Percentiles rank a stretch among this genome's conserved stretches.
Evolutionary conservation across 2,329 filamentous ascomycete species (phyloP).

Genomic region (Monosporascus sp.): DNA sequence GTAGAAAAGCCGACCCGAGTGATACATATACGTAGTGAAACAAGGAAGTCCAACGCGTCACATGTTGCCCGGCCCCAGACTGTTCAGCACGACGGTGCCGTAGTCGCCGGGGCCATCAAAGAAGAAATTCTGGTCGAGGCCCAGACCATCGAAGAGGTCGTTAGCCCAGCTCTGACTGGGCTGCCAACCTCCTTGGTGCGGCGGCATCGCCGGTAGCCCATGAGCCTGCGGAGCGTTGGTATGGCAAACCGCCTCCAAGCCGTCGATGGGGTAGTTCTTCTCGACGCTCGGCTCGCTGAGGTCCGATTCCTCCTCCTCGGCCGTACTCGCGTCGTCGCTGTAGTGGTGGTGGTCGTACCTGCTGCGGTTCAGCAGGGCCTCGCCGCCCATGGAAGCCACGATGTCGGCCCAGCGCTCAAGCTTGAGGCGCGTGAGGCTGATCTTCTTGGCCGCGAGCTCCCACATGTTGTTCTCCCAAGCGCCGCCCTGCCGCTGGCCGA

Average conservation of each 20-base stretch:
- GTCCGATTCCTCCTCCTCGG: slow-evolving; percentile 1
- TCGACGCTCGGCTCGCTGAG: slow-evolving; percentile 1
- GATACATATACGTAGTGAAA: neutral
- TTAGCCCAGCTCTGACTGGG: slow-evolving; percentile 14
- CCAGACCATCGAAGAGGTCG: slow-evolving; percentile 21
- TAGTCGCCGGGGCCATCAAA: slow-evolving; percentile 19
- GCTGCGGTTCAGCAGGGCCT: slow-evolving; percentile 14
- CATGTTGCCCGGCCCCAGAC: slow-evolving; percentile 4
- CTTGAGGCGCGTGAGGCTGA: slow-evolving; percentile 40
- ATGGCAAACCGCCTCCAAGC: slow-evolving; percentile 1
- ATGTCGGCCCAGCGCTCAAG: slow-evolving; percentile 42
- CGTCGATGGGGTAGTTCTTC: slow-evolving; percentile 6
- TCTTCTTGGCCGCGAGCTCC: slow-evolving; percentile 42
- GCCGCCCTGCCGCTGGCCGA: slow-evolving; percentile 21
- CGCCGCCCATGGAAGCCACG: slow-evolving; percentile 28
- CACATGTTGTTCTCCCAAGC: slow-evolving; percentile 39
- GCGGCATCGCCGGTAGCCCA: neutral
- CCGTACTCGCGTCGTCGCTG: neutral
- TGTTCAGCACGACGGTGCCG: slow-evolving; percentile 12
- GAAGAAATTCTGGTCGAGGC: slow-evolving; percentile 23
- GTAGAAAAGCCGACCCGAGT: no score
- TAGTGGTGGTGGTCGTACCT: slow-evolving; percentile 1
- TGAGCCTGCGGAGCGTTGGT: neutral
- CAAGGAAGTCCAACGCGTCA: neutral
- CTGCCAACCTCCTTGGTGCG: slow-evolving; percentile 11